A percentile compares a stretch with the other conserved stretches of the same genome.
Conservation (phyloP, 306 rosid genomes). For the Malus orientalis region DNA sequence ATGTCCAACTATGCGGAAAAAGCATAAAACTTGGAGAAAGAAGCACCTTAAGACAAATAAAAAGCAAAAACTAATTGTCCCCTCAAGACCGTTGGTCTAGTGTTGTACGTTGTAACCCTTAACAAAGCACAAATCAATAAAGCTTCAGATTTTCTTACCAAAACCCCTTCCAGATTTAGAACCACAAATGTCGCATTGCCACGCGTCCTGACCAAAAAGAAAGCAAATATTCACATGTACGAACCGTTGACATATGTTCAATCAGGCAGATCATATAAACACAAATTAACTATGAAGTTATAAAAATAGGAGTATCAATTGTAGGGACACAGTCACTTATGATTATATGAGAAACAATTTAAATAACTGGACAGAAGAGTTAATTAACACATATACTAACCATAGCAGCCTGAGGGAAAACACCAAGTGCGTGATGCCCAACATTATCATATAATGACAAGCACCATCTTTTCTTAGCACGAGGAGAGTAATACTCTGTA, state of each 20-base stretch:
- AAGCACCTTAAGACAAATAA: not conserved
- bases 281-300: not conserved
- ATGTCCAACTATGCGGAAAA: not conserved
- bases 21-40: not conserved
- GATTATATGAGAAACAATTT: not conserved
- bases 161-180: conserved; percentile 97
- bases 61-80: not conserved
- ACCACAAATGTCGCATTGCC: conserved; percentile 94
- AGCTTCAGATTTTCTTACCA: conserved; percentile 41
- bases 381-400: conserved; percentile 30
- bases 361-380: not conserved
- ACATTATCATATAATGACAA: conserved; percentile 77
- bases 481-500: conserved; percentile 88
- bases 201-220: conserved; percentile 61
- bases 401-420: conserved; percentile 91
- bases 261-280: not conserved
- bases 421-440: conserved; percentile 88
- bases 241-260: not conserved
- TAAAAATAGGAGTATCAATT: not conserved
- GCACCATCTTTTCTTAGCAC: conserved; percentile 96
- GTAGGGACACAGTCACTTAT: not conserved
- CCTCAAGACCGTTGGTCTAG: not conserved
- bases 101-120: not conserved
- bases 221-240: not conserved
- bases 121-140: no score